Percentiles rank a stretch among this genome's conserved stretches.
Evolutionary conservation across 1,284 basidiomycete species (phyloP).

Genomic region (Porphyrellus sp.): DNA sequence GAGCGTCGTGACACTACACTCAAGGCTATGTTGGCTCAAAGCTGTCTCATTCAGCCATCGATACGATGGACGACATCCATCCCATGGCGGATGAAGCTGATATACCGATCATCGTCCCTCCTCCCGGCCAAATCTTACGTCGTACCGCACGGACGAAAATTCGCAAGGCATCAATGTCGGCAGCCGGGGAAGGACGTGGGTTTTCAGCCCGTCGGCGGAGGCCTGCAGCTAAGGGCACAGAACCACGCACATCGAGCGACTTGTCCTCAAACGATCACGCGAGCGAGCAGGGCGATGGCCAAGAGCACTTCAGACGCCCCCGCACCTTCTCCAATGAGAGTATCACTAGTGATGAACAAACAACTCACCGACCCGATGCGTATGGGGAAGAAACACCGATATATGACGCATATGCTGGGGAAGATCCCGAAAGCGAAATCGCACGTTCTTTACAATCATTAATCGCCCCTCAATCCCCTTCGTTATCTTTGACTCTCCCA

Average conservation of each 20-base stretch:
- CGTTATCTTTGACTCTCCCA: conserved; percentile 31
- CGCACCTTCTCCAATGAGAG: conserved; percentile 51
- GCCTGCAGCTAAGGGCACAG: conserved; percentile 31
- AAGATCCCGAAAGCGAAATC: conserved; percentile 50
- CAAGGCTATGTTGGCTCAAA: conserved; percentile 21
- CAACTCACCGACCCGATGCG: conserved; percentile 53
- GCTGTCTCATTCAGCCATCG: conserved; percentile 47
- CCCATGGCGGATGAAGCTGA: conserved; percentile 79
- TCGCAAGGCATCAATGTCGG: conserved; percentile 77
- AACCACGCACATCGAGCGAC: conserved; percentile 57
- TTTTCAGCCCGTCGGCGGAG: conserved; percentile 49
- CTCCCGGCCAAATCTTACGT: conserved; percentile 85
- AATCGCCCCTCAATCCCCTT: conserved; percentile 27
- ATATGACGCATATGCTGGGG: conserved; percentile 75
- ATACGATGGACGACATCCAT: conserved; percentile 61
- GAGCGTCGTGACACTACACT: conserved; percentile 11
- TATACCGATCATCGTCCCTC: conserved; percentile 84
- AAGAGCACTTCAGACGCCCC: conserved; percentile 37
- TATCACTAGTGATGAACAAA: conserved; percentile 27
- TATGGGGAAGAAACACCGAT: conserved; percentile 78
- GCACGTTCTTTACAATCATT: conserved; percentile 35
- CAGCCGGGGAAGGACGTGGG: conserved; percentile 71
- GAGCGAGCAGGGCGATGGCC: conserved; percentile 59
- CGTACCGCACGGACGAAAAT: conserved; percentile 94
- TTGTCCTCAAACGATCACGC: conserved; percentile 56